Conservation (phyloP, 192 early-diverging fungal genomes). For the Funneliformis mosseae region DNA sequence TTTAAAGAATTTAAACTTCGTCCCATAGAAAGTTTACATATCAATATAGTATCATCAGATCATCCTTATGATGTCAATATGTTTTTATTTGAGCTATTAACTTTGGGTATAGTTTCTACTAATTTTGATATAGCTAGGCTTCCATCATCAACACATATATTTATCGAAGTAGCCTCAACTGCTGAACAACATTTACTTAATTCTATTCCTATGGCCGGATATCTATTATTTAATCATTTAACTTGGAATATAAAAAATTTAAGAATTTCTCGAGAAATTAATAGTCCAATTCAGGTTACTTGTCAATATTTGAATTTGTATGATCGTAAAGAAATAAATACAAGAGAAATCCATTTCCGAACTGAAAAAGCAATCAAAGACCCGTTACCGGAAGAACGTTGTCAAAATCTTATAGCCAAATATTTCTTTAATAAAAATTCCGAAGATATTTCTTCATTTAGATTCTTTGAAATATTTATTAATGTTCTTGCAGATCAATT, state of each 20-base stretch:
- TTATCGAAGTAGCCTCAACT: constrained; percentile 35
- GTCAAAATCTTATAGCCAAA: not conserved
- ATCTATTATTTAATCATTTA: not conserved
- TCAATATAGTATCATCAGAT: constrained; percentile 15
- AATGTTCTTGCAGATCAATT: not conserved
- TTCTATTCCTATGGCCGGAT: constrained; percentile 7
- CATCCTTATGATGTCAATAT: constrained; percentile 34
- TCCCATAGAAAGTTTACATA: constrained; percentile 30
- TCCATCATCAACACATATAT: not conserved
- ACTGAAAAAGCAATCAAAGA: not conserved
- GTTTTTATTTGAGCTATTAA: constrained; percentile 34
- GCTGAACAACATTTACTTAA: constrained; percentile 27
- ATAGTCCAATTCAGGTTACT: constrained; percentile 18
- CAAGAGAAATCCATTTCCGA: not conserved
- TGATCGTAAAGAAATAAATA: not conserved
- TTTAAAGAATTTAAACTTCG: constrained; percentile 13
- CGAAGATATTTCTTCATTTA: not conserved
- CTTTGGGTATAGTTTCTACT: constrained; percentile 4
- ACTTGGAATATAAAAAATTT: constrained; percentile 32
- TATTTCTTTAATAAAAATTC: not conserved
- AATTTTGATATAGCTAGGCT: constrained; percentile 5
- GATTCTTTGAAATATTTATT: not conserved
- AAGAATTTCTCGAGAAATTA: constrained; percentile 5
- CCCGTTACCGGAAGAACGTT: not conserved
- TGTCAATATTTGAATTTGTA: constrained; percentile 16